These are phyloP conservation scores for Neurospora crassa DNA, from an alignment of 2,329 filamentous ascomycete genomes.

Conservation along the genomic window DNA sequence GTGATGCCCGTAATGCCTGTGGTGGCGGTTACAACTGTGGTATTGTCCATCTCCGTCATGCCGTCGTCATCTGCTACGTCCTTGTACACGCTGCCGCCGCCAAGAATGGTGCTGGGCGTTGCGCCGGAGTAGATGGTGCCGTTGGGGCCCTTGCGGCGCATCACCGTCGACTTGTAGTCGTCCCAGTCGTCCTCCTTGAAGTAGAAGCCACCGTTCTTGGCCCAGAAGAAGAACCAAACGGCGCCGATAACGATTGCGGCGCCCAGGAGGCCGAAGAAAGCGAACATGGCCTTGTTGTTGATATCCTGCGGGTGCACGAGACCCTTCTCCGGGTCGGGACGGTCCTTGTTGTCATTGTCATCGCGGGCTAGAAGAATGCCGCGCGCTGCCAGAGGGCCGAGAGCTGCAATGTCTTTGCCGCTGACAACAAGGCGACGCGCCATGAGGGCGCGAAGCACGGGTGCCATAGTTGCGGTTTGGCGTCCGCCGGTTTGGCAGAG, in stretches of 20 bases:
- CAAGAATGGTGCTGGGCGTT: constrained; percentile 71
- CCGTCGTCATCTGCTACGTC: constrained; percentile 48
- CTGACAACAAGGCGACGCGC: constrained; percentile 6
- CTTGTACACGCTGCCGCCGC: constrained; percentile 79
- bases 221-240: constrained; percentile 99
- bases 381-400: constrained; percentile 34
- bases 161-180: constrained; percentile 92
- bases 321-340: constrained; percentile 33
- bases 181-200: constrained; percentile 89
- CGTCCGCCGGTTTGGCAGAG: constrained; percentile 1
- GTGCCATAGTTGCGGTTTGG: constrained; percentile 27
- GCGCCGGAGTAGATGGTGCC: constrained; percentile 77
- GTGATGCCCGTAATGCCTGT: constrained; percentile 42
- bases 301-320: constrained; percentile 45
- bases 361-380: constrained; percentile 34
- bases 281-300: constrained; percentile 66
- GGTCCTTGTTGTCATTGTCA: constrained; percentile 14
- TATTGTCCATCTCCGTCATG: constrained; percentile 31
- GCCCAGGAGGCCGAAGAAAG: constrained; percentile 77
- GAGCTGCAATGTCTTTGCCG: constrained; percentile 18
- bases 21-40: constrained; percentile 30
- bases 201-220: constrained; percentile 87
- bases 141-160: constrained; percentile 81
- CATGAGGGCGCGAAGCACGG: constrained; percentile 25
- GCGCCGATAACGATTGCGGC: constrained; percentile 61